Conservation (phyloP, 345 rosid species). For the Salix dunnii region DNA sequence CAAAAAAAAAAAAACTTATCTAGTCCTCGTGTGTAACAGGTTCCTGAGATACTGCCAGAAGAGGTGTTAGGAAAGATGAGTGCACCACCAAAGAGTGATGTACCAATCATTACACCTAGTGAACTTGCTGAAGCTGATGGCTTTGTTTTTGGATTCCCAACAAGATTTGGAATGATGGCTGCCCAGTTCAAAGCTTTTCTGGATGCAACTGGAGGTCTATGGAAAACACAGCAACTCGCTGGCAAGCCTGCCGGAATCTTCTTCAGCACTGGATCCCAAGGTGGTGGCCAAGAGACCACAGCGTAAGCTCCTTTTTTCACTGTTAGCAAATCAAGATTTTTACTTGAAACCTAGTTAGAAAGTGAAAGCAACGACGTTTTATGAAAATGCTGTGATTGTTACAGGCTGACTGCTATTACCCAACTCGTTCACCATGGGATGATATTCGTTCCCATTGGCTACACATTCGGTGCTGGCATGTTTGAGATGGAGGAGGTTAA, state of each 20-base stretch:
- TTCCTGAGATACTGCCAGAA: constrained; percentile 79
- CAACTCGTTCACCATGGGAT: constrained; percentile 96
- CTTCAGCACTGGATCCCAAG: constrained; percentile 98
- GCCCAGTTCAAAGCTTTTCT: constrained; percentile 93
- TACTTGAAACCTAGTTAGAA: not conserved
- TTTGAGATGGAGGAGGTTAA: constrained; percentile 88
- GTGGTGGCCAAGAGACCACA: constrained; percentile 97
- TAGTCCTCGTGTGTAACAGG: constrained; percentile 36
- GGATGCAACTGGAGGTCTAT: constrained; percentile 87
- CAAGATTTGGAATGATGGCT: constrained; percentile 96
- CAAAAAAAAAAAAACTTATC: not conserved
- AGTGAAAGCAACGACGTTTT: not conserved
- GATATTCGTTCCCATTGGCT: constrained; percentile 84
- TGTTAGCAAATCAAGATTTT: not conserved
- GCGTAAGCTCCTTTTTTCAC: constrained; percentile 52
- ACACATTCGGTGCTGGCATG: constrained; percentile 97
- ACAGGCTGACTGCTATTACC: constrained; percentile 89
- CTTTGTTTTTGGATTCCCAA: constrained; percentile 85
- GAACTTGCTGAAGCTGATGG: constrained; percentile 95
- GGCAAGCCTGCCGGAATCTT: constrained; percentile 96
- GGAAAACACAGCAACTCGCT: constrained; percentile 89
- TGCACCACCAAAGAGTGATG: constrained; percentile 87
- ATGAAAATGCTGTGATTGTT: not conserved
- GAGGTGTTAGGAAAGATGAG: constrained; percentile 80
- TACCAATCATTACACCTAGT: constrained; percentile 63